phyloP scores from a whole-genome alignment of 169 alveolate genomes.

The Plasmodium reichenowi region DNA sequence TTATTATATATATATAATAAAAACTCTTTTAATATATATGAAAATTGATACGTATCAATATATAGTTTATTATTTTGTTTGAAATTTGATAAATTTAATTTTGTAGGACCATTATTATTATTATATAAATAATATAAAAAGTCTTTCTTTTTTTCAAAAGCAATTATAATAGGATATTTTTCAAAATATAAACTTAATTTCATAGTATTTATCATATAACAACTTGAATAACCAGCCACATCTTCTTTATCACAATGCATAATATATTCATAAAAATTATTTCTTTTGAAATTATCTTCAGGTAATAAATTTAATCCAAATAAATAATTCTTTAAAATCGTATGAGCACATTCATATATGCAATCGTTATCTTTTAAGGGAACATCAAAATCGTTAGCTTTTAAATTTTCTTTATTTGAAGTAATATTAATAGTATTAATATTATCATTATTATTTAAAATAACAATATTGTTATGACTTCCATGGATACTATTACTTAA shows the following conservation, averaged over 20 bases:
- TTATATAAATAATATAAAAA: constrained; percentile 51
- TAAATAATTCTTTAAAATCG: constrained; percentile 32
- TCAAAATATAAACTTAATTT: neutral
- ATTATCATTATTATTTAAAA: constrained; percentile 1
- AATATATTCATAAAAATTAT: constrained; percentile 48
- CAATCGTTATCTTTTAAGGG: neutral
- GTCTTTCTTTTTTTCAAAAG: constrained; percentile 63
- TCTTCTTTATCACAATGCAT: constrained; percentile 10
- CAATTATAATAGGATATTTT: constrained; percentile 49
- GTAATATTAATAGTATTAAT: neutral
- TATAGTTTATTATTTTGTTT: constrained; percentile 25
- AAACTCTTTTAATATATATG: constrained; percentile 47
- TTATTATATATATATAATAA: constrained; percentile 8
- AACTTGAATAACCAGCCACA: constrained; percentile 5
- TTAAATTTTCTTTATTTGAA: neutral
- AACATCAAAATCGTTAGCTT: neutral
- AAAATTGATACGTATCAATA: constrained; percentile 44
- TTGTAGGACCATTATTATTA: neutral
- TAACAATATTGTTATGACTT: neutral
- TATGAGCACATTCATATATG: constrained; percentile 19
- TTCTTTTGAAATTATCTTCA: constrained; percentile 26
- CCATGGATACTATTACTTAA: neutral
- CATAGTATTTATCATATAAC: constrained; percentile 48
- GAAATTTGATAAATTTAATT: constrained; percentile 20
- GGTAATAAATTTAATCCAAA: constrained; percentile 59